phyloP scores from a whole-genome alignment of 2,329 filamentous ascomycete species.

The Monilinia polystroma region DNA sequence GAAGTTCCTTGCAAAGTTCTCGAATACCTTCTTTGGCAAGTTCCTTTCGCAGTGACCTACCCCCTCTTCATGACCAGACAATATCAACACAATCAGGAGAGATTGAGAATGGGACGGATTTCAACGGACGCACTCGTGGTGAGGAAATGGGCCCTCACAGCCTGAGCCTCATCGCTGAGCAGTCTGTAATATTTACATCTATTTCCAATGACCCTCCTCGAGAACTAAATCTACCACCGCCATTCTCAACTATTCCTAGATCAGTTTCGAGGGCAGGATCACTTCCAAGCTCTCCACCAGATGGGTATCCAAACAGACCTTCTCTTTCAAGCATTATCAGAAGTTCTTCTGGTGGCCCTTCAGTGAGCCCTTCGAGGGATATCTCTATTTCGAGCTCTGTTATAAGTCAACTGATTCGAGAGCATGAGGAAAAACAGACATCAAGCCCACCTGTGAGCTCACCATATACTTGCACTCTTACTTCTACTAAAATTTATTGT shows the following conservation, averaged over 20 bases:
- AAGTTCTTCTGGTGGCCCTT: conserved; percentile 22
- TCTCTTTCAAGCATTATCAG: conserved; percentile 24
- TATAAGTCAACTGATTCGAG: conserved; percentile 8
- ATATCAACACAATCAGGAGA: not conserved
- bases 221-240: conserved; percentile 34
- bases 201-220: conserved; percentile 21
- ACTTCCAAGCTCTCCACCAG: conserved; percentile 27
- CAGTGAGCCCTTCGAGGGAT: conserved; percentile 8
- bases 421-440: not conserved
- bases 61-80: not conserved
- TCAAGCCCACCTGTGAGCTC: conserved; percentile 18
- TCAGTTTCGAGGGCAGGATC: conserved; percentile 30
- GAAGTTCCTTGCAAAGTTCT: conserved; percentile 35
- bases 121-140: not conserved
- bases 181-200: not conserved
- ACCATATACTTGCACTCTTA: not conserved
- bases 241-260: conserved; percentile 36
- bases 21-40: conserved; percentile 24
- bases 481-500: not conserved
- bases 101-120: not conserved
- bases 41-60: conserved; percentile 3
- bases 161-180: not conserved
- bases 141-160: not conserved
- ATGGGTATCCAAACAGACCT: conserved; percentile 5
- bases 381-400: conserved; percentile 11